Evolutionary conservation across 768 basidiomycete genomes (phyloP), one percentile per base, ranked within the genome.

Genomic region (Lactarius hatsudake): DNA sequence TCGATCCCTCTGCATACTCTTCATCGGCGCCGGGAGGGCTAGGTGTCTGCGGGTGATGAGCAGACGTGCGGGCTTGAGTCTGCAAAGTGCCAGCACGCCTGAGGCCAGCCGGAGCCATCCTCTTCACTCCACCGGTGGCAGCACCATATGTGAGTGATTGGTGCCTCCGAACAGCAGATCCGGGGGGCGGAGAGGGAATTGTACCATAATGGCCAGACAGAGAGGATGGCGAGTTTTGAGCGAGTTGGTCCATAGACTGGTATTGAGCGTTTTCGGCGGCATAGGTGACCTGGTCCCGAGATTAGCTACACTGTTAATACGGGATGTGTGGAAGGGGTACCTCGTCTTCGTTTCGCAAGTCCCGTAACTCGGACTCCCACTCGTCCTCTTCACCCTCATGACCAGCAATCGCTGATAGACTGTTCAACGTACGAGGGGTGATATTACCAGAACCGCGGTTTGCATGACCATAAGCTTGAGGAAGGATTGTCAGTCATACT

Each of bases 331-430:
- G 51, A 38, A 13, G 28, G 73, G 78, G 70, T 68, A 90, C 91
- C 78, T 91, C 89, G 38, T 90, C 90, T 61, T 87, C 88, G 66
- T 85, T 80, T 15, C 80, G 78, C 75, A 84, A 78, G 77, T 81
- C 83, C 23, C 81, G 77, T 76, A 88, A 82, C 48, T 86, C 86
- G 53, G 82, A 79, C 75, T 91, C 90, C 93, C 93, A 94, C 64
- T 91, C 89, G 70, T 93, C 92, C 75, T 94, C 92, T 67, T 93
- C 92, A 71, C 88, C 91, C 72, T 94, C 92, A 73, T 91, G 89
- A 51, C 91, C 91, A 61, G 90, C 87, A 76, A 94, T 94, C 63
- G 90, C 90, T 42, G 89, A 85, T 62, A 94, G 85, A 75, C 90
- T 93, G 73, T 93, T 93, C 77, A 93, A 80, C 28, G 85, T 84